Percentiles rank a stretch among this genome's conserved stretches.
Conservation (phyloP, 352 stramenopile genomes). For the Pythium vanterpoolii region DNA sequence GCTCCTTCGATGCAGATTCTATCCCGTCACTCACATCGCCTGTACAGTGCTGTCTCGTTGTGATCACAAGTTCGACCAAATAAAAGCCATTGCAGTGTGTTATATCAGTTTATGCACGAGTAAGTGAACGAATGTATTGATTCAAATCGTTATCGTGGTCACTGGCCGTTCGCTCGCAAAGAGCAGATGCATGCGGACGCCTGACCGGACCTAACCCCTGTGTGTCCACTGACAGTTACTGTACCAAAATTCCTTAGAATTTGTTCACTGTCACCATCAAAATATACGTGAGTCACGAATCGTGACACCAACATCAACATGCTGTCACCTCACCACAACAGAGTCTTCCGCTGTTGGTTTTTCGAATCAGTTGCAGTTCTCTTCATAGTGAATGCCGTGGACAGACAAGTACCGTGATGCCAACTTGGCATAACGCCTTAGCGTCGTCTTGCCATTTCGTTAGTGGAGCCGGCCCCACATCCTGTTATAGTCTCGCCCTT, state of each 20-base stretch:
- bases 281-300: no score
- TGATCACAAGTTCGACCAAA: background rate
- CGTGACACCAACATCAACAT: background rate
- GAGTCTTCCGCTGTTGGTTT: no score
- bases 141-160: background rate
- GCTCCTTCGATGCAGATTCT: no score
- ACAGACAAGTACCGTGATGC: no score
- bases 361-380: no score
- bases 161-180: background rate
- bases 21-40: slow-evolving; percentile 1
- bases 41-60: background rate
- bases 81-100: background rate
- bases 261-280: no score
- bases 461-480: no score
- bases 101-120: background rate
- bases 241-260: slow-evolving; percentile 1
- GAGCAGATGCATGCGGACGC: slow-evolving; percentile 7
- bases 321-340: background rate
- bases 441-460: no score
- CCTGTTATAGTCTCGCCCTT: no score
- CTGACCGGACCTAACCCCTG: slow-evolving; percentile 16
- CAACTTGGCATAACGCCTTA: no score
- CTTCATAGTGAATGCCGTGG: no score
- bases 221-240: slow-evolving; percentile 5
- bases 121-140: background rate